Evolutionary conservation across 23 red algal genomes (phyloP).

Genomic region (Gracilaria gracilis): DNA sequence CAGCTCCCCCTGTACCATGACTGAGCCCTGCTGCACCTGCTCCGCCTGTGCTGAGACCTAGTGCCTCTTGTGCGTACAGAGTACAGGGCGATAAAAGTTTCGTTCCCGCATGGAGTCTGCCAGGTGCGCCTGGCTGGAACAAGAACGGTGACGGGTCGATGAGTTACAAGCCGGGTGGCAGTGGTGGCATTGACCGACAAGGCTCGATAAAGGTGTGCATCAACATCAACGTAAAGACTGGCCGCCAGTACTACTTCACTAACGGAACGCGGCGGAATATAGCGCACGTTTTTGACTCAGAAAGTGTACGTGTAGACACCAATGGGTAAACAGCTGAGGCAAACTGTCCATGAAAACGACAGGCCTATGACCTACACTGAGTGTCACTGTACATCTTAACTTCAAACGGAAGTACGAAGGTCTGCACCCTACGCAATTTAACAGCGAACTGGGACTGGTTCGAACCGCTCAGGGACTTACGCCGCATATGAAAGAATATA

Average conservation of each 20-base stretch:
- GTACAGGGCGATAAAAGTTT: slow-evolving; percentile 35
- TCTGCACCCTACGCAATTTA: no score
- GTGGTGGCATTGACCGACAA: slow-evolving; percentile 18
- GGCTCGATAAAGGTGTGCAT: not conserved
- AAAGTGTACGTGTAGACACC: no score
- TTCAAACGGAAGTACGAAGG: no score
- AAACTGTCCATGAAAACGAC: no score
- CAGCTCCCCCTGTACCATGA: not conserved
- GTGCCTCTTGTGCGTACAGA: not conserved
- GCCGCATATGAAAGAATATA: no score
- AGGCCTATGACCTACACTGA: no score
- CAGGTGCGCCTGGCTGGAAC: slow-evolving; percentile 5
- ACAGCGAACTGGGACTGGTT: no score
- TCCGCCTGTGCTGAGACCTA: not conserved
- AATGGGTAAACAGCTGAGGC: no score
- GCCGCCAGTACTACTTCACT: slow-evolving; percentile 32
- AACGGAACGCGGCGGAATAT: slow-evolving; percentile 19
- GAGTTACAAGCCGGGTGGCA: slow-evolving; percentile 10
- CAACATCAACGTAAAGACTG: not conserved
- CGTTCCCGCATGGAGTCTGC: slow-evolving; percentile 27
- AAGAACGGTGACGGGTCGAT: slow-evolving; percentile 13
- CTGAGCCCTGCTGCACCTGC: not conserved
- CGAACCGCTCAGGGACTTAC: no score
- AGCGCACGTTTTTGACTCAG: slow-evolving; percentile 22
- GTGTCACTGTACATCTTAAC: no score